Evolutionary conservation across 208 protist genomes (phyloP).

Genomic region (Tritrichomonas foetus): DNA sequence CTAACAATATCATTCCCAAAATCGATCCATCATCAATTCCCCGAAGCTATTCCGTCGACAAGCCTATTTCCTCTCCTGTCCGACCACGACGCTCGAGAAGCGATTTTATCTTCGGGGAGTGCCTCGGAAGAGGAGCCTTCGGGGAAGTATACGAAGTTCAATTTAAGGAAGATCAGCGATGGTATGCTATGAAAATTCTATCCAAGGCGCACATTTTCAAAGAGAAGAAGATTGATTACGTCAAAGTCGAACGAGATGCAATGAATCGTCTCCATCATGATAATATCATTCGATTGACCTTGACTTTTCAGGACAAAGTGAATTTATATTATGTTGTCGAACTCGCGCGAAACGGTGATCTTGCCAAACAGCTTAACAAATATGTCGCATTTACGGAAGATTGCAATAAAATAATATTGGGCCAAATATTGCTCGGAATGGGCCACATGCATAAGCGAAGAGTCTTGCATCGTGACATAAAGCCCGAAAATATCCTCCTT

Average conservation of each 20-base stretch:
- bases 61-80: no score
- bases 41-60: no score
- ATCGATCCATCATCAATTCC: no score
- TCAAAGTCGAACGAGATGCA: not conserved
- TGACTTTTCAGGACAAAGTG: not conserved
- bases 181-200: not conserved
- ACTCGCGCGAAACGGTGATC: not conserved
- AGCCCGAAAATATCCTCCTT: constrained; percentile 28
- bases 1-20: no score
- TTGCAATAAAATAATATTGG: not conserved
- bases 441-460: not conserved
- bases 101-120: not conserved
- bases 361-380: not conserved
- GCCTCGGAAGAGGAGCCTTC: not conserved
- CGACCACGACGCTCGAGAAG: no score
- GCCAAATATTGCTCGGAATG: not conserved
- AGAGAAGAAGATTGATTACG: not conserved
- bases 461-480: not conserved
- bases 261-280: not conserved
- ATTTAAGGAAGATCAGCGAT: not conserved
- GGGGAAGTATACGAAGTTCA: not conserved
- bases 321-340: not conserved
- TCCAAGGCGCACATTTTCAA: not conserved
- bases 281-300: not conserved
- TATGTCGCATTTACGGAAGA: not conserved